phyloP scores from a whole-genome alignment of 192 early-diverging fungal genomes.

The Mortierella hygrophila region DNA sequence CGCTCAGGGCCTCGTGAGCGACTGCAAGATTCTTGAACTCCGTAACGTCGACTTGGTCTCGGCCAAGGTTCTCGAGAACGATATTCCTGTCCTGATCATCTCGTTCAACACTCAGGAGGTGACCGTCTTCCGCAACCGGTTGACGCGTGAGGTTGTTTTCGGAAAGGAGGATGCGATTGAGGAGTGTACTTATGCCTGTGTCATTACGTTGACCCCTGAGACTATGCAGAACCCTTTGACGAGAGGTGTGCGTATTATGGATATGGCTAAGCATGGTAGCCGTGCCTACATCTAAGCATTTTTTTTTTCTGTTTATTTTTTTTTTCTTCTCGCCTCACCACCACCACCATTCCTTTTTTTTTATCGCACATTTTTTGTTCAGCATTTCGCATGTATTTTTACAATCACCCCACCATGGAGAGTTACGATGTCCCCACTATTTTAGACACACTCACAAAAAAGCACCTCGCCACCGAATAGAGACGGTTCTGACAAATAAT shows the following conservation, averaged over 20 bases:
- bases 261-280: conserved; percentile 81
- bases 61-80: conserved; percentile 93
- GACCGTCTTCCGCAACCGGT: conserved; percentile 89
- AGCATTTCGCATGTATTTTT: conserved; percentile 50
- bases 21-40: conserved; percentile 95
- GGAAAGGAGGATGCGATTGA: conserved; percentile 94
- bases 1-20: conserved; percentile 89
- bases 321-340: neutral
- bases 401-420: neutral
- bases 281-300: conserved; percentile 48
- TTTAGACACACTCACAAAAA: conserved; percentile 5
- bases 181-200: conserved; percentile 87
- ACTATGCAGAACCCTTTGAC: conserved; percentile 86
- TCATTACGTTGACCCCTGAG: conserved; percentile 90
- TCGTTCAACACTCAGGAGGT: conserved; percentile 96
- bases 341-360: conserved; percentile 11
- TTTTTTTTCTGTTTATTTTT: neutral
- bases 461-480: neutral
- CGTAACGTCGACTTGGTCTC: conserved; percentile 91
- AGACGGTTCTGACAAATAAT: conserved; percentile 5
- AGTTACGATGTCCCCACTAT: neutral
- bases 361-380: neutral
- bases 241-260: conserved; percentile 93
- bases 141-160: conserved; percentile 86
- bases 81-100: conserved; percentile 90